phyloP scores from a whole-genome alignment of 257 asterid genomes.

The Asclepias syriaca region DNA sequence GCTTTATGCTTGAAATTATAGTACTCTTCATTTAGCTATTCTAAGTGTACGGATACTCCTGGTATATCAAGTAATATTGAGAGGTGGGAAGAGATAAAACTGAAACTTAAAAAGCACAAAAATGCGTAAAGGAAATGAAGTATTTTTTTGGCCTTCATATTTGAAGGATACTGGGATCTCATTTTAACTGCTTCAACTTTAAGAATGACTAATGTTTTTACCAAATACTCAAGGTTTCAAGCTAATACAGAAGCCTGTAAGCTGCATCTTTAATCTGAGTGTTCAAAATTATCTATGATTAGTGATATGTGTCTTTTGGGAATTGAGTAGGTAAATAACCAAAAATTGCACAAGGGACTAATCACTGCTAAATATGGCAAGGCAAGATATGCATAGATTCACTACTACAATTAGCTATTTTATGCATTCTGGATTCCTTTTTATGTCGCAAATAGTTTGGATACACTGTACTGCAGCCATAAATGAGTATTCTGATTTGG shows the following conservation, averaged over 20 bases:
- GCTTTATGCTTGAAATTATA: not conserved
- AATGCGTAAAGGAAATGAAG: not conserved
- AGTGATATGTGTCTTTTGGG: not conserved
- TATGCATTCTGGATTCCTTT: not conserved
- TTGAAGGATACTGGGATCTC: not conserved
- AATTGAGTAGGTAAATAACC: not conserved
- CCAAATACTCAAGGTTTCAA: not conserved
- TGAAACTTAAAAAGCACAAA: not conserved
- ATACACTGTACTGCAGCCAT: not conserved
- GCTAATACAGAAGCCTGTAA: not conserved
- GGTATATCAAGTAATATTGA: not conserved
- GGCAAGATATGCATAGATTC: not conserved
- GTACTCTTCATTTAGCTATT: not conserved
- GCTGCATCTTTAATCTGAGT: not conserved
- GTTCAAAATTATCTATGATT: not conserved
- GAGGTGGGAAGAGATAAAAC: not conserved
- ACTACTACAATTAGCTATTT: not conserved
- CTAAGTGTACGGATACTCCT: not conserved
- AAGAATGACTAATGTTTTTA: not conserved
- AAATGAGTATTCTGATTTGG: not conserved
- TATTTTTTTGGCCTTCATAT: not conserved
- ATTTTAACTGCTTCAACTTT: constrained; percentile 3
- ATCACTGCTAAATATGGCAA: not conserved
- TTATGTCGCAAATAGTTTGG: not conserved
- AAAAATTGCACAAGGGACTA: not conserved